Evolutionary conservation across 768 basidiomycete species (phyloP).

Genomic region (Hortiboletus flavorubellus): DNA sequence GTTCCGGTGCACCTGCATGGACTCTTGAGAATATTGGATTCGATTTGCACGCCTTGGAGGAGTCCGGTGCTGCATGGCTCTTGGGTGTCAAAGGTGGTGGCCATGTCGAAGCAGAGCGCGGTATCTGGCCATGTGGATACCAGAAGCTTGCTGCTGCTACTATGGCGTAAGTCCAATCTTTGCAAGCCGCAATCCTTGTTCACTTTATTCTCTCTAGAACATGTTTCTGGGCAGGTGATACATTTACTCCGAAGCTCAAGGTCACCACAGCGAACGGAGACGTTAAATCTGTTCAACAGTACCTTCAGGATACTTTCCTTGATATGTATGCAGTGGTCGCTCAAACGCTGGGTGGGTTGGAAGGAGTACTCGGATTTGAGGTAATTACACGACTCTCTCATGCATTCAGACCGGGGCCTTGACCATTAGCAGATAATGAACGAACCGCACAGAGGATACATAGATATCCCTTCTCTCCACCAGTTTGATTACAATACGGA

Average conservation of each 20-base stretch:
- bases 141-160: constrained; percentile 91
- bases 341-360: constrained; percentile 64
- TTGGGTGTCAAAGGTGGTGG: constrained; percentile 75
- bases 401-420: not conserved
- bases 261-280: constrained; percentile 46
- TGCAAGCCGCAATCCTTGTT: not conserved
- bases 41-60: constrained; percentile 74
- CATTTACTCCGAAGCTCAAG: constrained; percentile 73
- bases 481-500: constrained; percentile 93
- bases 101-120: constrained; percentile 71
- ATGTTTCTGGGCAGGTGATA: constrained; percentile 90
- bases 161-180: constrained; percentile 64
- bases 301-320: constrained; percentile 79
- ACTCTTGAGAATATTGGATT: constrained; percentile 86
- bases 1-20: constrained; percentile 97
- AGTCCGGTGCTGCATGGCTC: constrained; percentile 85
- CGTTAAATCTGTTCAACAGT: constrained; percentile 68
- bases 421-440: constrained; percentile 70
- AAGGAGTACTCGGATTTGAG: constrained; percentile 87
- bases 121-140: constrained; percentile 92
- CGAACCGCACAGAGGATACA: constrained; percentile 92
- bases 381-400: constrained; percentile 37
- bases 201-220: constrained; percentile 47
- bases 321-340: constrained; percentile 72
- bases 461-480: constrained; percentile 77